Evolutionary conservation across 768 basidiomycete genomes (phyloP).

Genomic region (Kockovaella imperatae): DNA sequence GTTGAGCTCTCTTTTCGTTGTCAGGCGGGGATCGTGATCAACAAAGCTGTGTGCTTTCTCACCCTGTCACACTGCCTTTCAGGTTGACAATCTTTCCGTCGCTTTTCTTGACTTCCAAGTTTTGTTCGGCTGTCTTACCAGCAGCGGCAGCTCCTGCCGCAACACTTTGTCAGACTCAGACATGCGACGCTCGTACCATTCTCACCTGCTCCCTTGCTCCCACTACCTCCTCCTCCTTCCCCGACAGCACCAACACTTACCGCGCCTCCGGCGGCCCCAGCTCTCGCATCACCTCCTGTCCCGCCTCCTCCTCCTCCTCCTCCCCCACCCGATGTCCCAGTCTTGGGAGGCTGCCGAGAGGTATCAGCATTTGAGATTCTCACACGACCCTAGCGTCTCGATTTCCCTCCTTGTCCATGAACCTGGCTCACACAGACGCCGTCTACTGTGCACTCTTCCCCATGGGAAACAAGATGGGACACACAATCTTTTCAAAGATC

Average conservation of each 20-base stretch:
- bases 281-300: background rate
- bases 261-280: background rate
- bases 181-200: slow-evolving; percentile 10
- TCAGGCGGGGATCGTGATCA: background rate
- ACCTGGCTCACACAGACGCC: background rate
- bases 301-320: background rate
- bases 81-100: slow-evolving; percentile 13
- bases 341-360: background rate
- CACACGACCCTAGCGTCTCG: too few relatives aligned
- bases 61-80: slow-evolving; percentile 25
- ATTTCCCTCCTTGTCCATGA: too few relatives aligned
- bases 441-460: too few relatives aligned
- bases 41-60: background rate
- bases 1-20: slow-evolving; percentile 22
- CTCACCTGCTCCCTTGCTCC: slow-evolving; percentile 3
- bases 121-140: slow-evolving; percentile 18
- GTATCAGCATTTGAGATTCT: too few relatives aligned
- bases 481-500: slow-evolving; percentile 36
- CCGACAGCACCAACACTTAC: slow-evolving; percentile 6
- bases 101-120: background rate
- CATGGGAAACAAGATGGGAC: slow-evolving; percentile 12
- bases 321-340: background rate
- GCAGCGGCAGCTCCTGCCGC: slow-evolving; percentile 1
- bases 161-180: too few relatives aligned
- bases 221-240: slow-evolving; percentile 4